Evolutionary conservation across 139 green algal species (phyloP).

Genomic region (Raphidocelis subcapitata): DNA sequence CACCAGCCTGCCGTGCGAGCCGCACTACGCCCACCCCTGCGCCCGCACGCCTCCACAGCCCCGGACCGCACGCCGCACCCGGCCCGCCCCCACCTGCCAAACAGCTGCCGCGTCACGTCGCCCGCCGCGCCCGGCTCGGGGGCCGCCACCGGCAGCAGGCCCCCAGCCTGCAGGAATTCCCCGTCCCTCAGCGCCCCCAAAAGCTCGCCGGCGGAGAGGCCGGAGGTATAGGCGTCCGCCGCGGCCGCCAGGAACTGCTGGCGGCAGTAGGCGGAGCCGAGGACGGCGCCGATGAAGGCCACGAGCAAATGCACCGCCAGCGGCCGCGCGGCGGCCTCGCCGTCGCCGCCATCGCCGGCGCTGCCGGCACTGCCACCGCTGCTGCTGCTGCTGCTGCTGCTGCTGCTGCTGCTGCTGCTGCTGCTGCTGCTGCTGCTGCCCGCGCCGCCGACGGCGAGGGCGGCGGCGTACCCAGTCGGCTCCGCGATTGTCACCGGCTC

Average conservation of each 20-base stretch:
- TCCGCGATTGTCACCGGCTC: slow-evolving; percentile 2
- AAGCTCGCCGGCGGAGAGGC: slow-evolving; percentile 46
- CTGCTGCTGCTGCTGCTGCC: background rate
- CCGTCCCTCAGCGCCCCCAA: slow-evolving; percentile 36
- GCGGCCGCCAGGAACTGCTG: slow-evolving; percentile 45
- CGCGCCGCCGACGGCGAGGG: background rate
- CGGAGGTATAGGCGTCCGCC: slow-evolving; percentile 14
- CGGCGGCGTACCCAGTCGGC: slow-evolving; percentile 29
- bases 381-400: slow-evolving; percentile 12
- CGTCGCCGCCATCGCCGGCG: background rate
- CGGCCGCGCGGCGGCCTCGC: slow-evolving; percentile 16
- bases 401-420: background rate
- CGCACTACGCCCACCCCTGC: background rate
- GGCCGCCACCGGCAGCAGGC: slow-evolving; percentile 31
- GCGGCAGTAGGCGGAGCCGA: slow-evolving; percentile 37
- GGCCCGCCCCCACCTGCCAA: slow-evolving; percentile 16
- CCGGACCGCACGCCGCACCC: background rate
- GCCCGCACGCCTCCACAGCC: background rate
- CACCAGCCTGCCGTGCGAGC: background rate
- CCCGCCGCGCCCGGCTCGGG: background rate
- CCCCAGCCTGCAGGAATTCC: slow-evolving; percentile 52
- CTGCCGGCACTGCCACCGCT: background rate
- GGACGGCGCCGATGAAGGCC: slow-evolving; percentile 61
- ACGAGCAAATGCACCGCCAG: slow-evolving; percentile 60
- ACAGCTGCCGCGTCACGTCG: slow-evolving; percentile 36